phyloP scores from a whole-genome alignment of 2,329 filamentous ascomycete species.

The Myriangium duriaei region DNA sequence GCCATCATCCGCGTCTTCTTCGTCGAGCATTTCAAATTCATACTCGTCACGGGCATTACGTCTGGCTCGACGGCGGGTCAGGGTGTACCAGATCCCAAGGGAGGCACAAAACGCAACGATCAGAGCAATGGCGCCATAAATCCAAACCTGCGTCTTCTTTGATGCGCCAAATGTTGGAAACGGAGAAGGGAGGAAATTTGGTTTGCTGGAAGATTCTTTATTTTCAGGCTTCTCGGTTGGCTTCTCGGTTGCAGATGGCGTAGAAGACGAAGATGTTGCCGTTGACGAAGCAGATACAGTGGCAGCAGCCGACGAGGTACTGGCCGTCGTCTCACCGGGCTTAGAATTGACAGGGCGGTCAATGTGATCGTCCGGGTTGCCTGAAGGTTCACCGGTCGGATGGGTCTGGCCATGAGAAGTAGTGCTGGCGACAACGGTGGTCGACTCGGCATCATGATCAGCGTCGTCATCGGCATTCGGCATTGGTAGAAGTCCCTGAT shows the following conservation, averaged over 20 bases:
- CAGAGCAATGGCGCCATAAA: constrained; percentile 73
- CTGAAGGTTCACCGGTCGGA: constrained; percentile 32
- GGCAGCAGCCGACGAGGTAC: constrained; percentile 15
- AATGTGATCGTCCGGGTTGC: constrained; percentile 35
- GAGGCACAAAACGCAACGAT: constrained; percentile 74
- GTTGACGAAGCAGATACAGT: constrained; percentile 13
- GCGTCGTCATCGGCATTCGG: constrained; percentile 74
- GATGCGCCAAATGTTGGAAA: constrained; percentile 85
- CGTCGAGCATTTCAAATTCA: constrained; percentile 86
- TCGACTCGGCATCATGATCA: constrained; percentile 54
- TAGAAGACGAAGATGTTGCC: constrained; percentile 13
- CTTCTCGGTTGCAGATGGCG: constrained; percentile 18
- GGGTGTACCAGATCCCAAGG: constrained; percentile 68
- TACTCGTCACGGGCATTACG: constrained; percentile 68
- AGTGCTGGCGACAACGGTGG: constrained; percentile 45
- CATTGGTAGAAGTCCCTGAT: constrained; percentile 64
- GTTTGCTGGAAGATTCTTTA: constrained; percentile 25
- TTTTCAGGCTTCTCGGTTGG: constrained; percentile 20
- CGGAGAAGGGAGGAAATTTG: constrained; percentile 63
- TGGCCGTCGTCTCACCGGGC: constrained; percentile 26
- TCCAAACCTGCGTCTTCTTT: constrained; percentile 82
- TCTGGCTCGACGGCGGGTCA: constrained; percentile 54
- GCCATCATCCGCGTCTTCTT: constrained; percentile 50
- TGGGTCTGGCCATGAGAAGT: constrained; percentile 40
- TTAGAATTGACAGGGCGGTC: constrained; percentile 48